phyloP scores from a whole-genome alignment of 2,329 filamentous ascomycete genomes.

The Pestalotiopsis sp. region DNA sequence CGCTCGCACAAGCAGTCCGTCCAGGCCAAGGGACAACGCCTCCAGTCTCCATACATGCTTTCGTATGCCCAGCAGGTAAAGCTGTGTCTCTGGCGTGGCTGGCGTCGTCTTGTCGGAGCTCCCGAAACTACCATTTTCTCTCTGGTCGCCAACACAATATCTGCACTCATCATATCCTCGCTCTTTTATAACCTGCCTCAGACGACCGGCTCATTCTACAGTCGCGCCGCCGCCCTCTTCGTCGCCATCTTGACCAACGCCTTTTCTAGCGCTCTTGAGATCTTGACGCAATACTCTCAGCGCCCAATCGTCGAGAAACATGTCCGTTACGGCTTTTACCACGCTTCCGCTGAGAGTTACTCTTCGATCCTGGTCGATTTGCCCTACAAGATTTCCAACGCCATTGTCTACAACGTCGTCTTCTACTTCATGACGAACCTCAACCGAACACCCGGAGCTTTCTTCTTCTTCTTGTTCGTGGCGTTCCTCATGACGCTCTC shows the following conservation, averaged over 20 bases:
- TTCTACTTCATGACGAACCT: constrained; percentile 90
- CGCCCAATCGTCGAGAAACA: constrained; percentile 93
- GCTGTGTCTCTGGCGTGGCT: constrained; percentile 18
- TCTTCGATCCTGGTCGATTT: constrained; percentile 85
- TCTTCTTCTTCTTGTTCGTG: constrained; percentile 75
- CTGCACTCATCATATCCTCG: constrained; percentile 77
- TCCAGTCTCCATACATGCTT: constrained; percentile 20
- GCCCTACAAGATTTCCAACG: constrained; percentile 79
- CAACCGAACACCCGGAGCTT: constrained; percentile 71
- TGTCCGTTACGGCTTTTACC: constrained; percentile 81
- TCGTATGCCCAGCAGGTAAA: constrained; percentile 19
- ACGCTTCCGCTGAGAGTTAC: constrained; percentile 86
- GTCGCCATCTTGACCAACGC: constrained; percentile 58
- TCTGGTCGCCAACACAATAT: constrained; percentile 71
- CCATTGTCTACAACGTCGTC: constrained; percentile 75
- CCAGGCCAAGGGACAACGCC: constrained; percentile 15
- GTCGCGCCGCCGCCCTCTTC: constrained; percentile 52
- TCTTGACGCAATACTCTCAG: constrained; percentile 84
- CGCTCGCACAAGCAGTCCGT: constrained; percentile 59
- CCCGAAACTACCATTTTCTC: constrained; percentile 70
- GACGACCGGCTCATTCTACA: constrained; percentile 37
- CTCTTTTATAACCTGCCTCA: constrained; percentile 75
- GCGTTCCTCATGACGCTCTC: constrained; percentile 60
- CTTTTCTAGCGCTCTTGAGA: constrained; percentile 46
- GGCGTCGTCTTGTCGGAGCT: constrained; percentile 54